These are phyloP conservation scores for Diaporthe sp. DNA, from an alignment of 2,329 filamentous ascomycete species.

Conservation along the genomic window DNA sequence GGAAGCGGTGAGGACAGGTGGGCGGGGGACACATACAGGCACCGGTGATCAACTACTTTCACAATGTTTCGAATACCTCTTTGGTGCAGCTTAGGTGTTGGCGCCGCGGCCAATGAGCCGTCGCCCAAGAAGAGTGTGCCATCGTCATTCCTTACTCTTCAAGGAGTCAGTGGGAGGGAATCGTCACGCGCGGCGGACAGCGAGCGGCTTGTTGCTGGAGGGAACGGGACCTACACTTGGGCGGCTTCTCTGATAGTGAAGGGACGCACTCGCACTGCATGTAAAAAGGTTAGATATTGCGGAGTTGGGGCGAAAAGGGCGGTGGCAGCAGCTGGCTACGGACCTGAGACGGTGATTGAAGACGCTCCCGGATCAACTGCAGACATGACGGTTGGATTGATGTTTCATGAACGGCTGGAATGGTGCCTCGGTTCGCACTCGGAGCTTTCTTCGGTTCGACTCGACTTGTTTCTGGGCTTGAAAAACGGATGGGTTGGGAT, in stretches of 20 bases:
- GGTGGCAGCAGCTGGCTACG: constrained; percentile 38
- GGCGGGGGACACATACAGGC: constrained; percentile 76
- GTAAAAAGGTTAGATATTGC: constrained; percentile 44
- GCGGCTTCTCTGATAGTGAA: constrained; percentile 94
- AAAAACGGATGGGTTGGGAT: constrained; percentile 5
- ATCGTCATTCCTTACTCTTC: constrained; percentile 79
- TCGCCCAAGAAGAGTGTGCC: constrained; percentile 94
- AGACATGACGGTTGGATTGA: constrained; percentile 45
- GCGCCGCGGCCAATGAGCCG: constrained; percentile 89
- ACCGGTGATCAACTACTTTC: constrained; percentile 96
- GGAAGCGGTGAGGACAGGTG: background rate
- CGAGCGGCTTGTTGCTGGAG: background rate
- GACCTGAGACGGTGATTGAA: constrained; percentile 72
- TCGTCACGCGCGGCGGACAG: background rate
- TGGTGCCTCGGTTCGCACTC: background rate
- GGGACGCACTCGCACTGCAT: constrained; percentile 74
- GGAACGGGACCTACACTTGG: constrained; percentile 73
- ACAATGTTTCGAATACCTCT: constrained; percentile 92
- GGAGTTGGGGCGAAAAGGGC: background rate
- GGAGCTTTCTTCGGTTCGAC: constrained; percentile 9
- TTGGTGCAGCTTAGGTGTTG: constrained; percentile 85
- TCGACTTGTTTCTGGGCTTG: background rate
- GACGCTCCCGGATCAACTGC: constrained; percentile 61
- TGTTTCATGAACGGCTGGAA: constrained; percentile 34
- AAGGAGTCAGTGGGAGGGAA: constrained; percentile 27